phyloP scores from a whole-genome alignment of 148 eudicot species.

The Chenopodium formosanum region DNA sequence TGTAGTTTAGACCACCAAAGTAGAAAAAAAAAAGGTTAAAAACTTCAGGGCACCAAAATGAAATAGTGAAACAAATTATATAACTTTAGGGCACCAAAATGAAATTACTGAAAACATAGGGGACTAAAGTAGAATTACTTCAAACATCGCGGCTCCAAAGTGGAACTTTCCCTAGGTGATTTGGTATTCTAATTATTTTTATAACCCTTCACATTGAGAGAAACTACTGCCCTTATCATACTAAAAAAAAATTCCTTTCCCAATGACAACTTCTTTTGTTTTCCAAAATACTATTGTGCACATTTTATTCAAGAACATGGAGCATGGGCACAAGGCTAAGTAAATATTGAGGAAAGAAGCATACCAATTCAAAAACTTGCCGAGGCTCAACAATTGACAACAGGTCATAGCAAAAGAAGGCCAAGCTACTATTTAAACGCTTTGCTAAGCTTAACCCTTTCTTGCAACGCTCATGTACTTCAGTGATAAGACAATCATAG shows the following conservation, averaged over 20 bases:
- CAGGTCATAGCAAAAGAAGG: conserved; percentile 95
- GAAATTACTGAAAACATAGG: no score
- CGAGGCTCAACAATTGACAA: conserved; percentile 95
- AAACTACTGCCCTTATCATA: not conserved
- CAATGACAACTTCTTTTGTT: not conserved
- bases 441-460: conserved; percentile 92
- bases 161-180: no score
- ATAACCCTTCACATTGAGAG: not conserved
- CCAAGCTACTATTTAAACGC: conserved; percentile 90
- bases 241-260: not conserved
- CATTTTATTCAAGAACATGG: not conserved
- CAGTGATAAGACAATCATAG: conserved; percentile 95
- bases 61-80: no score
- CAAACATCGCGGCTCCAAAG: no score
- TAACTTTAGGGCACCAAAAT: no score
- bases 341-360: conserved; percentile 22
- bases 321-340: not conserved
- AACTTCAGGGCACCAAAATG: no score
- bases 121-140: no score
- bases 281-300: not conserved
- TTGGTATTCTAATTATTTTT: no score
- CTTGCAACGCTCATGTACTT: conserved; percentile 99
- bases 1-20: no score
- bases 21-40: no score
- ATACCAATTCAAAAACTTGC: conserved; percentile 98